Percentiles rank a stretch among this genome's conserved stretches.
phyloP scores from a whole-genome alignment of 805 yeast species.

The Yarrowia bubula region DNA sequence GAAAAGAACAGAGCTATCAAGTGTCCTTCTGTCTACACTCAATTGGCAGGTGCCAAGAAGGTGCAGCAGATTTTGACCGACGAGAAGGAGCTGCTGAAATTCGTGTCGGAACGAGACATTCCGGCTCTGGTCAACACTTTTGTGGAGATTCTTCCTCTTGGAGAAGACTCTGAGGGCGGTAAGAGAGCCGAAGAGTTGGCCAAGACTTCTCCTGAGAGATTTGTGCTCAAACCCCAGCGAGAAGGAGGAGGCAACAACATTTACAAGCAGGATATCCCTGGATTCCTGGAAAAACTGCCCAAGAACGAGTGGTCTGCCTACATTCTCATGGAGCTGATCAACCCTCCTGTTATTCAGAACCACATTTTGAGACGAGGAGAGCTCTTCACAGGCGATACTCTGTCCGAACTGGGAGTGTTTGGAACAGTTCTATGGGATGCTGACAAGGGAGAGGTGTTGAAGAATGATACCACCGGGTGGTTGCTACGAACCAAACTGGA shows the following conservation, averaged over 20 bases:
- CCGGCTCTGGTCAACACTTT: conserved; percentile 57
- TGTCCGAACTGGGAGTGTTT: conserved; percentile 89
- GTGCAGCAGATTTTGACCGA: conserved; percentile 84
- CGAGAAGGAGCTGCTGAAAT: conserved; percentile 47
- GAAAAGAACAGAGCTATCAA: conserved; percentile 81
- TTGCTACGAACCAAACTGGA: conserved; percentile 84
- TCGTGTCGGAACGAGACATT: conserved; percentile 42
- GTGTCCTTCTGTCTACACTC: conserved; percentile 87
- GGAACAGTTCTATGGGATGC: conserved; percentile 80
- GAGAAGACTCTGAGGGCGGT: conserved; percentile 60
- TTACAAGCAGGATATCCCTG: conserved; percentile 82
- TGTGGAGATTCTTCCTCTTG: conserved; percentile 85
- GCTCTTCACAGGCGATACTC: conserved; percentile 65
- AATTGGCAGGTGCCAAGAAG: conserved; percentile 89
- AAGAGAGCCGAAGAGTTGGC: conserved; percentile 63
- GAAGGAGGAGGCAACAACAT: conserved; percentile 99
- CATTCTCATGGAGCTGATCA: conserved; percentile 88
- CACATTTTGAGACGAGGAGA: conserved; percentile 67
- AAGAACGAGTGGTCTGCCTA: conserved; percentile 84
- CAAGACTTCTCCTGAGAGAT: conserved; percentile 61
- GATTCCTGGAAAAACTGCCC: conserved; percentile 56
- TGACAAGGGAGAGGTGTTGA: conserved; percentile 50
- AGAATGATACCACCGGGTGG: conserved; percentile 77
- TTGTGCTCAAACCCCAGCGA: conserved; percentile 93
- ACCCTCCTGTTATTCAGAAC: conserved; percentile 69